Base-by-base conservation (phyloP, 306 rosid species). In the Cucumis melo region DNA sequence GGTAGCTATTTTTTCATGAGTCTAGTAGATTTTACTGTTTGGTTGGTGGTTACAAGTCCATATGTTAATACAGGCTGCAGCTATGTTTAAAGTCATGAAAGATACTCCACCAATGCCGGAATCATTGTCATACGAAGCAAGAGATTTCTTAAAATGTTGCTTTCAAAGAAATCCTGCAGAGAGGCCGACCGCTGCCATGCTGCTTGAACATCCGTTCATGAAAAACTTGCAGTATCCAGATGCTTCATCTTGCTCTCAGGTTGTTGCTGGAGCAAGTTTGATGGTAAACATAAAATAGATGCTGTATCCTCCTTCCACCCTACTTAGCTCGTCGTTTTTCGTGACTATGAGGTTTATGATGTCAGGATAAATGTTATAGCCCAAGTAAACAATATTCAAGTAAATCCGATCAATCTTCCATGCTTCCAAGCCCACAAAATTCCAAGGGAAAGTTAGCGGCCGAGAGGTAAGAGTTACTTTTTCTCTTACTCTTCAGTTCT, bases 111-210 rank as follows among this genome's bases (percentile, higher is more conserved):
- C 97, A 50, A 86, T 92, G 76, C 99, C 99, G 16, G 97, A 92
- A 78, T 77, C 91, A 32, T 87, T 95, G 79, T 95, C 99, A 42
- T 11, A 74, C 6, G 99, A 87, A 76, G 97, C 93, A 16, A 95
- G 87, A 82, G 97, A 95, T 76, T 95, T 95, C 84, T 82, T 92
- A 72, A 86, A 86, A 77, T 88, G 88, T 61, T 95, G 98, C 90
- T 95, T 95, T 75, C 87, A 21, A 79, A 88, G 99, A 89, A 95
- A 95, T 80, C 98, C 99, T 78, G 99, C 96, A 3, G 97, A 95
- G 78, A 81, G 99, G 58, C 80, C 89, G 66, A 85, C 92, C 59
- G 97, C 98, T 38, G 83, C 84, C 20, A 78, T 68, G 85, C 83
- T 95, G 80, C 86, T 95, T 44, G 96, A 90, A 73, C 99, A 95